These are phyloP conservation scores for Scutellaria barbata DNA, from an alignment of 257 asterid species.

Conservation along the genomic window DNA sequence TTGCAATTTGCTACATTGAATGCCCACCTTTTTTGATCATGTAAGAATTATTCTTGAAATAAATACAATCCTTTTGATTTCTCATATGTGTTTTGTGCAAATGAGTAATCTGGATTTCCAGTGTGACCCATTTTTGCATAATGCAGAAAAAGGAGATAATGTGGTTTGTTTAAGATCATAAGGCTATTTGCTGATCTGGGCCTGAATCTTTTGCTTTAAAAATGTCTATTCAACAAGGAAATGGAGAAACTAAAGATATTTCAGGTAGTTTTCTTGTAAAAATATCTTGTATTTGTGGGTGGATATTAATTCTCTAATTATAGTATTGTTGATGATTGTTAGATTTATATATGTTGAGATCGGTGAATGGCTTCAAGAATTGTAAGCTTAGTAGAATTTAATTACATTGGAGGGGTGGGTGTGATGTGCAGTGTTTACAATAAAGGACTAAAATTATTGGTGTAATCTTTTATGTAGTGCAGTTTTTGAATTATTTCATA, in stretches of 20 bases:
- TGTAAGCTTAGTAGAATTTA: not conserved
- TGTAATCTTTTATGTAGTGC: too few species aligned
- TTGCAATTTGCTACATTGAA: slow-evolving; percentile 4
- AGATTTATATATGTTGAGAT: not conserved
- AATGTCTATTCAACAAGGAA: slow-evolving; percentile 51
- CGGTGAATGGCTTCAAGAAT: not conserved
- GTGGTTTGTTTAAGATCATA: slow-evolving; percentile 38
- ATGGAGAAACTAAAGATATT: slow-evolving; percentile 35
- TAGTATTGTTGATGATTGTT: not conserved
- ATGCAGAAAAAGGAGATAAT: slow-evolving; percentile 39
- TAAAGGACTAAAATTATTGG: not conserved
- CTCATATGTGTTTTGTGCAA: too few species aligned
- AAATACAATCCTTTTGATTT: too few species aligned
- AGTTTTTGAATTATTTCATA: too few species aligned
- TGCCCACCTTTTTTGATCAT: slow-evolving; percentile 27
- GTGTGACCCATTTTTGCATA: not conserved
- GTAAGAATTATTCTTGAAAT: slow-evolving; percentile 28
- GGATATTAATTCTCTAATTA: too few species aligned
- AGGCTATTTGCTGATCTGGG: slow-evolving; percentile 40
- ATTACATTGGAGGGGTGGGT: too few species aligned
- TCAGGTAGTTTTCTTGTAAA: slow-evolving; percentile 31
- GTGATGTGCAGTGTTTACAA: not conserved
- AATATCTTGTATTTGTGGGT: not conserved
- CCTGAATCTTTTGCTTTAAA: slow-evolving; percentile 29
- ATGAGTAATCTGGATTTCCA: slow-evolving; percentile 18